Evolutionary conservation across 495 filamentous ascomycete genomes (phyloP).

Genomic region (Usnea hakonensis): DNA sequence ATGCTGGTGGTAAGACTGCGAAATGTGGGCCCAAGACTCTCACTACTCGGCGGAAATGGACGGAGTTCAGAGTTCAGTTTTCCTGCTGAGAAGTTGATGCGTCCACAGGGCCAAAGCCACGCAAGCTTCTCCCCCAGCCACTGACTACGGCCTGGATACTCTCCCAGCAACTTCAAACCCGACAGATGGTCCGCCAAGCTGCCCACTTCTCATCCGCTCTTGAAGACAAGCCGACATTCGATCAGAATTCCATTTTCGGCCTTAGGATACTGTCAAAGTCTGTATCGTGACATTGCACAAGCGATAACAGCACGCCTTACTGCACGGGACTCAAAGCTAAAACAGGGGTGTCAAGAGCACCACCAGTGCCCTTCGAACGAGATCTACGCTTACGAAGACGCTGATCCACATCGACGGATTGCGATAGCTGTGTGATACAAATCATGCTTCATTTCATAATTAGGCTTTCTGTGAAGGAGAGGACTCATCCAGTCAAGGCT

Average conservation of each 20-base stretch:
- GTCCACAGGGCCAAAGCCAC: background rate
- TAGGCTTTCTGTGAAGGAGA: background rate
- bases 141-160: background rate
- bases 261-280: background rate
- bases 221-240: background rate
- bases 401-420: background rate
- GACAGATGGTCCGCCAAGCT: background rate
- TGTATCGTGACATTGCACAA: background rate
- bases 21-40: background rate
- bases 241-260: background rate
- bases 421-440: background rate
- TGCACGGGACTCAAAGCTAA: background rate
- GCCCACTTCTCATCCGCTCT: background rate
- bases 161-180: background rate
- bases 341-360: too few species aligned
- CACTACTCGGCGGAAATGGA: background rate
- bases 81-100: background rate
- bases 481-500: background rate
- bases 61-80: background rate
- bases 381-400: too few species aligned
- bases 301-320: background rate
- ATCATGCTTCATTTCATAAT: background rate
- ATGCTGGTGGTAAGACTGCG: background rate
- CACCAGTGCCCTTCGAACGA: too few species aligned
- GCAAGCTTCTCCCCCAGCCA: background rate